Conservation (phyloP, 75 land plant species). For the Isoetes taiwanensis region DNA sequence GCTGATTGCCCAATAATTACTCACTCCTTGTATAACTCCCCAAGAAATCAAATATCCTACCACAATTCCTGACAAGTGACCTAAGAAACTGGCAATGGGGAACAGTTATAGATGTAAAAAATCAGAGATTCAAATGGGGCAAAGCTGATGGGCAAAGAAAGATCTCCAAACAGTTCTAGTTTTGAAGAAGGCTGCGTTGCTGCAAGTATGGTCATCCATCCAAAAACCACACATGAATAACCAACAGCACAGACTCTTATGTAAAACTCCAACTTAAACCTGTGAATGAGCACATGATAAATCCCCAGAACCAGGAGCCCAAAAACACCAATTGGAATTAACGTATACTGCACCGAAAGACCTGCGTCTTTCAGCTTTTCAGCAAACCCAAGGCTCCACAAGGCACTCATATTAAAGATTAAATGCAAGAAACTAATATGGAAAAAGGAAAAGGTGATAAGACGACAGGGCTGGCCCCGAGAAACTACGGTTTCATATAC, state of each 20-base stretch:
- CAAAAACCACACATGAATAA: constrained; percentile 92
- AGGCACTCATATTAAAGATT: constrained; percentile 3
- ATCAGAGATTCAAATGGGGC: constrained; percentile 96
- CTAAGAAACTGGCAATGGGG: too few relatives aligned
- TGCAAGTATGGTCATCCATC: constrained; percentile 97
- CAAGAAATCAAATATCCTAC: too few relatives aligned
- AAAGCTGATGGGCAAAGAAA: constrained; percentile 90
- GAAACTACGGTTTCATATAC: background rate
- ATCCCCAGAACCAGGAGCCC: constrained; percentile 2
- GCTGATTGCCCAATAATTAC: too few relatives aligned
- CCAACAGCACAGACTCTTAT: background rate
- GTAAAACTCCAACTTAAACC: constrained; percentile 4
- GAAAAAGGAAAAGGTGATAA: background rate
- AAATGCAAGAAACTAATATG: constrained; percentile 3
- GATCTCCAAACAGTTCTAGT: constrained; percentile 82
- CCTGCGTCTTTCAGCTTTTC: background rate
- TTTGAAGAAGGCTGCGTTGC: constrained; percentile 90
- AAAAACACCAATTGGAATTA: background rate
- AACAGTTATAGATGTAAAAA: too few relatives aligned
- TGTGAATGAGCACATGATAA: background rate
- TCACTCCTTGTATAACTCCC: too few relatives aligned
- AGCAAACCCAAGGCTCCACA: background rate
- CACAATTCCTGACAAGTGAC: too few relatives aligned
- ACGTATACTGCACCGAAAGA: background rate
- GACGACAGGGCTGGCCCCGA: background rate